Evolutionary conservation across 768 basidiomycete species (phyloP).

Genomic region (Peribolospora baueri): DNA sequence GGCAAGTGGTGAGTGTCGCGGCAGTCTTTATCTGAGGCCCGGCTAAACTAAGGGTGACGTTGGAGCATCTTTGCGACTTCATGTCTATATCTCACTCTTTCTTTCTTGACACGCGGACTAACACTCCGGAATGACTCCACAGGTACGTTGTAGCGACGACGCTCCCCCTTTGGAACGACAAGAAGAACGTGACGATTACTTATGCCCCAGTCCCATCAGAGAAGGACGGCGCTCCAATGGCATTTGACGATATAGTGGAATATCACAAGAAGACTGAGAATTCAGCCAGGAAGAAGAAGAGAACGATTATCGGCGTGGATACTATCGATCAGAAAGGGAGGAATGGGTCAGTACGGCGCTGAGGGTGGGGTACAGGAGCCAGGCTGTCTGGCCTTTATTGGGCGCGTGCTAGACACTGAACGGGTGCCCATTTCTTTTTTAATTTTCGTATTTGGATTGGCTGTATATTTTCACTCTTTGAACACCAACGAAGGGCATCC

Average conservation of each 20-base stretch:
- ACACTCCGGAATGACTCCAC: too few species aligned
- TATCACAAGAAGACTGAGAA: slow-evolving; percentile 17
- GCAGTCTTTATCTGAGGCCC: too few species aligned
- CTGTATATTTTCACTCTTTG: too few species aligned
- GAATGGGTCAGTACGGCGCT: not conserved
- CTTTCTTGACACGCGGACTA: too few species aligned
- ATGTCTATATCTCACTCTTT: too few species aligned
- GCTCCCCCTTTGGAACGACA: slow-evolving; percentile 25
- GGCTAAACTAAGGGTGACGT: too few species aligned
- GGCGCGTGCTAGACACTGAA: not conserved
- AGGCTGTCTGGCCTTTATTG: not conserved
- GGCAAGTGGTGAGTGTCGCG: too few species aligned
- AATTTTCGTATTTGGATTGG: too few species aligned
- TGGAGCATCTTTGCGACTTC: too few species aligned
- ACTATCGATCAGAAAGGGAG: slow-evolving; percentile 9
- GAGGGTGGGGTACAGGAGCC: not conserved
- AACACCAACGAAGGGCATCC: slow-evolving; percentile 1
- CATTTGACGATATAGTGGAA: slow-evolving; percentile 22
- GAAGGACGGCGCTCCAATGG: slow-evolving; percentile 5
- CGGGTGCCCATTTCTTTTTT: not conserved
- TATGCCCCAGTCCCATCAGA: slow-evolving; percentile 16
- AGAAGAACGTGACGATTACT: slow-evolving; percentile 25
- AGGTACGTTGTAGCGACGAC: slow-evolving; percentile 14
- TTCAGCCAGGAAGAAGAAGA: slow-evolving; percentile 11
- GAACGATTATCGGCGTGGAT: slow-evolving; percentile 19